Percentiles rank a stretch among this genome's conserved stretches.
These are phyloP conservation scores for Hansenula lynferdii DNA, from an alignment of 1,139 yeast genomes.

Conservation along the genomic window DNA sequence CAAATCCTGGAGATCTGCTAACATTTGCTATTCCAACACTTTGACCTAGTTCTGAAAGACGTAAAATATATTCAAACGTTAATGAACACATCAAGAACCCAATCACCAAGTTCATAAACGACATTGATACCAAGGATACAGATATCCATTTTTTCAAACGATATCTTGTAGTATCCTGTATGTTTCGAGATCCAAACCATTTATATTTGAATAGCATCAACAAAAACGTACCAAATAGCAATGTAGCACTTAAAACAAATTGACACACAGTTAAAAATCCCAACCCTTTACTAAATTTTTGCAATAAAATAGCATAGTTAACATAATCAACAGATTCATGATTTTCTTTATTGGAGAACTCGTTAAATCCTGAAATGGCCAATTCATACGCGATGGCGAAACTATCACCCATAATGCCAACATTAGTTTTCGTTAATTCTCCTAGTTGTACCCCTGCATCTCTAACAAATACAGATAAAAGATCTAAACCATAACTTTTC, in stretches of 20 bases:
- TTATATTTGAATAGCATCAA: constrained; percentile 2
- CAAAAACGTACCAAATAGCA: constrained; percentile 3
- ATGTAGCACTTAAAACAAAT: constrained; percentile 6
- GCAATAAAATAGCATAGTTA: constrained; percentile 21
- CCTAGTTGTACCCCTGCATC: constrained; percentile 49
- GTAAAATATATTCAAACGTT: constrained; percentile 17
- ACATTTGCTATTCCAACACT: constrained; percentile 23
- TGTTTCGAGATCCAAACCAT: not conserved
- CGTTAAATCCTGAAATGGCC: constrained; percentile 19
- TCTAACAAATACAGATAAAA: constrained; percentile 39
- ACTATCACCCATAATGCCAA: constrained; percentile 36
- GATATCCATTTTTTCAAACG: constrained; percentile 4
- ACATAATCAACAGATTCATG: constrained; percentile 11
- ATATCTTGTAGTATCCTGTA: not conserved
- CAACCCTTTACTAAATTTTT: constrained; percentile 22
- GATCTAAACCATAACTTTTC: constrained; percentile 39
- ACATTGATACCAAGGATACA: constrained; percentile 5
- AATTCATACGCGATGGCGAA: constrained; percentile 34
- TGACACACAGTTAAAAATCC: constrained; percentile 15
- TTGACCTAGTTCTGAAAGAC: constrained; percentile 13
- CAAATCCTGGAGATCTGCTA: constrained; percentile 16
- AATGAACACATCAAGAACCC: constrained; percentile 17
- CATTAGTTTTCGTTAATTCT: constrained; percentile 33
- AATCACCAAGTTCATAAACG: constrained; percentile 9
- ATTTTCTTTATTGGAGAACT: constrained; percentile 12